Percentiles rank a stretch among this genome's conserved stretches.
phyloP scores from a whole-genome alignment of 2,329 filamentous ascomycete genomes.

The Pseudogymnoascus sp. region DNA sequence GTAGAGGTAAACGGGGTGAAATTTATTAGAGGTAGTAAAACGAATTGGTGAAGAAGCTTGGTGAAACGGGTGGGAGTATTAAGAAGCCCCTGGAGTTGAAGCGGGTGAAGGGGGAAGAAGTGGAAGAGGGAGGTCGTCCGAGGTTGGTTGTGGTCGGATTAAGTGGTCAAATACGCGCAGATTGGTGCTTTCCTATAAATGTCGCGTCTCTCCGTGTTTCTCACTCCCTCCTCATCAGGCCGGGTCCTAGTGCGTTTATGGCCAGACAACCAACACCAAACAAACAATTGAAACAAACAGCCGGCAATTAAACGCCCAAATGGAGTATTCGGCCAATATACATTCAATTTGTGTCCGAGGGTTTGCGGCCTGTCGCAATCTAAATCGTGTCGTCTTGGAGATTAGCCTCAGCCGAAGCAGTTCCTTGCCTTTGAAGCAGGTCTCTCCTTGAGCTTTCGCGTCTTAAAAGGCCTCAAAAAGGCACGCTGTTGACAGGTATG shows the following conservation, averaged over 20 bases:
- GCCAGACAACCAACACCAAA: constrained; percentile 5
- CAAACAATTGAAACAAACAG: constrained; percentile 6
- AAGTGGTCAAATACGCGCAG: constrained; percentile 6
- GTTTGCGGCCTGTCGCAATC: constrained; percentile 4
- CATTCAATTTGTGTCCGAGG: constrained; percentile 3
- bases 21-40: constrained; percentile 1
- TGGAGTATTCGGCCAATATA: constrained; percentile 2
- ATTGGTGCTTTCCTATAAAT: constrained; percentile 6
- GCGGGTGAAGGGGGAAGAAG: background rate
- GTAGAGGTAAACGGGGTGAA: background rate
- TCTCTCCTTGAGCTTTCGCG: background rate
- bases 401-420: background rate
- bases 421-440: background rate
- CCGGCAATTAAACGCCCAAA: constrained; percentile 7
- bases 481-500: background rate
- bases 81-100: background rate
- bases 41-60: background rate
- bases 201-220: constrained; percentile 5
- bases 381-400: constrained; percentile 1
- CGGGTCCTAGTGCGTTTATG: constrained; percentile 6
- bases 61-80: background rate
- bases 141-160: constrained; percentile 7
- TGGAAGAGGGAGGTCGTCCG: constrained; percentile 4
- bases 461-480: background rate
- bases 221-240: background rate